These are phyloP conservation scores for Marsdenia floribunda DNA, from an alignment of 257 asterid species.

Conservation along the genomic window DNA sequence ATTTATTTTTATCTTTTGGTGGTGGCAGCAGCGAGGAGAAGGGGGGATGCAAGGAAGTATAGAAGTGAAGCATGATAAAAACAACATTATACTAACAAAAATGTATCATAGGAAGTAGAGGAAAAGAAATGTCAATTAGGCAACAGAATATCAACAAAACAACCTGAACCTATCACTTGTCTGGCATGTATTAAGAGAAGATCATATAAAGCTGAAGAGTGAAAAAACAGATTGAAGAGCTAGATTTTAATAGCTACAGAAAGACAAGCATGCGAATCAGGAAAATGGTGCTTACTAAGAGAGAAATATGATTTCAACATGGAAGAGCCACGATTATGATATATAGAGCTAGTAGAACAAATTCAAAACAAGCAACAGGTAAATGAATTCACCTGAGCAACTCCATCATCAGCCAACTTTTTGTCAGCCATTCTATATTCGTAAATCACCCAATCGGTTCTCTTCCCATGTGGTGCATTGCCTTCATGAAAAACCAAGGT, in stretches of 20 bases:
- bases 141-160: too few relatives aligned
- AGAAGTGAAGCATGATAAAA: not conserved
- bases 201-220: not conserved
- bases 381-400: constrained; percentile 44
- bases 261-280: not conserved
- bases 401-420: constrained; percentile 45
- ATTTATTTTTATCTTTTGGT: too few relatives aligned
- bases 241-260: not conserved
- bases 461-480: constrained; percentile 57
- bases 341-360: not conserved
- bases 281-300: too few relatives aligned
- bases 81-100: not conserved
- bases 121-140: not conserved
- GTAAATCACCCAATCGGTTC: constrained; percentile 83
- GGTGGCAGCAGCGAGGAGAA: not conserved
- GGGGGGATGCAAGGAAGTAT: not conserved
- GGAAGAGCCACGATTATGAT: not conserved
- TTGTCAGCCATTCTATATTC: constrained; percentile 57
- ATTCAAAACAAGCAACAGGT: not conserved
- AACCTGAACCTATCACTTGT: not conserved
- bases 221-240: not conserved
- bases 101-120: not conserved
- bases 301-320: not conserved
- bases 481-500: constrained; percentile 81
- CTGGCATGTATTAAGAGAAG: not conserved